Percentiles rank a stretch among this genome's conserved stretches.
Conservation (phyloP, 2,329 filamentous ascomycete species). For the Harringtonia lauricola region DNA sequence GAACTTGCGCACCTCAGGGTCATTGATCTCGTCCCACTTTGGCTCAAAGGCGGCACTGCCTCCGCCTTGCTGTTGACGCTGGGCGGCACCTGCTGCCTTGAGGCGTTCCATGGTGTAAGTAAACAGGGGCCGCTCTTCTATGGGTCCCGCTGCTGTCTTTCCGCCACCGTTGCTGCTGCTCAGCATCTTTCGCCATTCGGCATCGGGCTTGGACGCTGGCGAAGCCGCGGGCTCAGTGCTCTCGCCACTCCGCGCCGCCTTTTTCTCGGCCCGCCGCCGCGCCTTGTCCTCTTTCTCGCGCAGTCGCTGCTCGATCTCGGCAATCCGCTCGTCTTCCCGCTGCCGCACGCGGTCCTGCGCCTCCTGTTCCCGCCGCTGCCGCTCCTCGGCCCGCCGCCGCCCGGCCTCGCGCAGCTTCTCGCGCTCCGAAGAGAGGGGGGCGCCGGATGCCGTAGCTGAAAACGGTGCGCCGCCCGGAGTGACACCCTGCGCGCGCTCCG, state of each 20-base stretch:
- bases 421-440: constrained; percentile 14
- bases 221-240: background rate
- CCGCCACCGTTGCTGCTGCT: background rate
- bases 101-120: constrained; percentile 12
- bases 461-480: constrained; percentile 1
- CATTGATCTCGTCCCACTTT: constrained; percentile 11
- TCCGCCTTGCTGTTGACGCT: constrained; percentile 8
- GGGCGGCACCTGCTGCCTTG: constrained; percentile 6
- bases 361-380: constrained; percentile 28
- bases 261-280: constrained; percentile 28
- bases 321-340: constrained; percentile 27
- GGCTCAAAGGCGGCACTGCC: constrained; percentile 10
- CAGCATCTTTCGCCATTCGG: constrained; percentile 9
- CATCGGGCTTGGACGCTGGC: constrained; percentile 5
- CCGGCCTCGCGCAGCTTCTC: constrained; percentile 22
- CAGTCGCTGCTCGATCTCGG: constrained; percentile 31
- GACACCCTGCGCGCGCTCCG: constrained; percentile 46
- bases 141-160: background rate
- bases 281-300: constrained; percentile 27
- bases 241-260: constrained; percentile 13
- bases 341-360: constrained; percentile 29
- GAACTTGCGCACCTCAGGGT: constrained; percentile 10
- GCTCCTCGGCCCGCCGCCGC: constrained; percentile 26
- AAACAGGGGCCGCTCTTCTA: constrained; percentile 10
- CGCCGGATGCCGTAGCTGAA: background rate